These are phyloP conservation scores for Trichomonascaceae sp. DNA, from an alignment of 1,139 yeast species.

Conservation along the genomic window DNA sequence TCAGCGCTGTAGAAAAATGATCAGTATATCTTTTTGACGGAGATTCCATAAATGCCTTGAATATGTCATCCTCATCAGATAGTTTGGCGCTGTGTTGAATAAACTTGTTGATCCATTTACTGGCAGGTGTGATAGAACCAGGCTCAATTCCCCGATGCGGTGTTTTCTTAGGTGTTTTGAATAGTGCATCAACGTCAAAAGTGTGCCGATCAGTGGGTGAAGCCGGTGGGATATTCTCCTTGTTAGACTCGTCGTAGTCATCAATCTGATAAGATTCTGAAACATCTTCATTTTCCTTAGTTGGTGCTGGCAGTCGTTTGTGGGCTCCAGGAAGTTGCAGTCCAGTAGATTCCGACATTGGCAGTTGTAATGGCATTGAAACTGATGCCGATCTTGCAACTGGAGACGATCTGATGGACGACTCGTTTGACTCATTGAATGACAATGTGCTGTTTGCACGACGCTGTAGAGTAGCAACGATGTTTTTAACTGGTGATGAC, in stretches of 20 bases:
- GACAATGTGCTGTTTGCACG: background rate
- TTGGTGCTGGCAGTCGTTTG: conserved; percentile 1
- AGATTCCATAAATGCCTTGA: conserved; percentile 28
- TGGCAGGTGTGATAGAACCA: conserved; percentile 16
- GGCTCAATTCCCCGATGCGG: conserved; percentile 11
- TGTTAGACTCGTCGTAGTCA: conserved; percentile 15
- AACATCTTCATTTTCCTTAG: background rate
- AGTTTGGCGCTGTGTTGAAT: conserved; percentile 17
- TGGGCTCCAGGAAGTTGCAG: background rate
- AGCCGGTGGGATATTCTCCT: conserved; percentile 23
- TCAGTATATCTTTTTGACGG: conserved; percentile 16
- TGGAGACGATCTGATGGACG: background rate
- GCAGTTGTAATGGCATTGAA: conserved; percentile 4
- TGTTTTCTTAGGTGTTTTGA: conserved; percentile 21
- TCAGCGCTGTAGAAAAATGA: conserved; percentile 7
- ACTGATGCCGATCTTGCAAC: background rate
- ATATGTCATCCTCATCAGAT: conserved; percentile 23
- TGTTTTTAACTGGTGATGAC: conserved; percentile 1
- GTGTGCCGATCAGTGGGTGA: conserved; percentile 7
- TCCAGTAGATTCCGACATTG: conserved; percentile 7
- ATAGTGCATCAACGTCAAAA: conserved; percentile 16
- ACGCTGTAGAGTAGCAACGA: conserved; percentile 3
- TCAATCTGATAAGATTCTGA: background rate
- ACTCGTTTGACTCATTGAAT: background rate
- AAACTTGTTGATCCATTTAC: conserved; percentile 27